These are phyloP conservation scores for Blastocladiella emersonii DNA, from an alignment of 371 early-diverging fungal species.

Conservation along the genomic window DNA sequence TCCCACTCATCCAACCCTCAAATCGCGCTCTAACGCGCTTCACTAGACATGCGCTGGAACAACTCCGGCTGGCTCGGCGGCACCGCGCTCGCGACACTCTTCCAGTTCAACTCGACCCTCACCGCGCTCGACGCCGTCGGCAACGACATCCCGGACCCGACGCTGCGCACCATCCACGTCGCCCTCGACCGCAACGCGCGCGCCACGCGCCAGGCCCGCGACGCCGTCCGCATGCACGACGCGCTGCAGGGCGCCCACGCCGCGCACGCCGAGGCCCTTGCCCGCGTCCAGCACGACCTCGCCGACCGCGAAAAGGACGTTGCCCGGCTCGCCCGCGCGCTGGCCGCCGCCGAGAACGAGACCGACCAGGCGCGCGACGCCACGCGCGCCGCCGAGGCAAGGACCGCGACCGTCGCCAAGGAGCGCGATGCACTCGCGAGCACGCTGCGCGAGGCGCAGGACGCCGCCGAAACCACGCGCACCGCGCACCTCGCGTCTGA, in stretches of 20 bases:
- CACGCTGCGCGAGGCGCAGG: background rate
- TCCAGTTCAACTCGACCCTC: conserved; percentile 26
- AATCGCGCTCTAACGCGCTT: background rate
- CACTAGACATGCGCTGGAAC: conserved; percentile 39
- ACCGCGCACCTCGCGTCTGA: background rate
- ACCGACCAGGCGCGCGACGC: background rate
- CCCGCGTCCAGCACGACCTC: background rate
- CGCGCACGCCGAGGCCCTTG: background rate
- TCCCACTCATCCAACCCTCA: background rate
- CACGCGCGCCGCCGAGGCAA: background rate
- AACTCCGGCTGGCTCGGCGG: conserved; percentile 30
- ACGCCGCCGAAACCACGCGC: background rate
- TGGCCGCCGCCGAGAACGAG: background rate
- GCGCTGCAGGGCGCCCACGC: background rate
- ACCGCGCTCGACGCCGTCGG: conserved; percentile 23
- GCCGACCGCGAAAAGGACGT: background rate
- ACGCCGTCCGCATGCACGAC: background rate
- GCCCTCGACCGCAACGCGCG: background rate
- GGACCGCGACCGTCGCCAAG: background rate
- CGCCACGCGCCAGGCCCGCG: background rate
- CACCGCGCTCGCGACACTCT: conserved; percentile 23
- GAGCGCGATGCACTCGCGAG: background rate
- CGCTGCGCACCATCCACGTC: background rate
- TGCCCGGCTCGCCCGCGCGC: background rate
- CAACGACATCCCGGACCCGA: conserved; percentile 29